phyloP scores from a whole-genome alignment of 192 early-diverging fungal species.

The Podila horticola region DNA sequence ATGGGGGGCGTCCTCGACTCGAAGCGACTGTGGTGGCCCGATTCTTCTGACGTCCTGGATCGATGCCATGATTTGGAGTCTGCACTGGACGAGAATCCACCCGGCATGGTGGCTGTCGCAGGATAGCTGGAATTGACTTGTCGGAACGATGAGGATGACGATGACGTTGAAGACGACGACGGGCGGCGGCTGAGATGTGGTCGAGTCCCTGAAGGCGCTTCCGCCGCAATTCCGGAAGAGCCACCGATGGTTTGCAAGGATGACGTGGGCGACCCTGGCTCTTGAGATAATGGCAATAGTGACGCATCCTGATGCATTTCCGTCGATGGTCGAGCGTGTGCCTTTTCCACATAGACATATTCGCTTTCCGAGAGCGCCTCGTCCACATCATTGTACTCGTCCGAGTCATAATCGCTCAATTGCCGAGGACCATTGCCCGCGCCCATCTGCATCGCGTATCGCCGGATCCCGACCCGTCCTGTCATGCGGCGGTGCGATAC shows the following conservation, averaged over 20 bases:
- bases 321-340: background rate
- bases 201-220: constrained; percentile 6
- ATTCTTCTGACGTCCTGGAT: background rate
- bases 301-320: constrained; percentile 3
- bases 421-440: constrained; percentile 35
- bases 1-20: background rate
- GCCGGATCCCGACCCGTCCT: constrained; percentile 34
- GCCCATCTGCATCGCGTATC: constrained; percentile 49
- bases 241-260: constrained; percentile 10
- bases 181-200: constrained; percentile 12
- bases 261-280: background rate
- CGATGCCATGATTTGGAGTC: constrained; percentile 19
- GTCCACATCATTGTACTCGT: constrained; percentile 46
- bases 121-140: background rate
- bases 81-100: constrained; percentile 24
- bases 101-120: constrained; percentile 22
- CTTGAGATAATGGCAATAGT: background rate
- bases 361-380: constrained; percentile 45
- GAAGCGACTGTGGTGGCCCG: background rate
- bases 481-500: constrained; percentile 41
- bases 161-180: too few relatives aligned
- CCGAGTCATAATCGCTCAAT: constrained; percentile 46
- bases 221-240: background rate
- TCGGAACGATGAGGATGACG: constrained; percentile 8
- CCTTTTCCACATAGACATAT: constrained; percentile 42